Evolutionary conservation across 805 yeast genomes (phyloP), one percentile per base, ranked within the genome.

Genomic region (Pichia manshurica): DNA sequence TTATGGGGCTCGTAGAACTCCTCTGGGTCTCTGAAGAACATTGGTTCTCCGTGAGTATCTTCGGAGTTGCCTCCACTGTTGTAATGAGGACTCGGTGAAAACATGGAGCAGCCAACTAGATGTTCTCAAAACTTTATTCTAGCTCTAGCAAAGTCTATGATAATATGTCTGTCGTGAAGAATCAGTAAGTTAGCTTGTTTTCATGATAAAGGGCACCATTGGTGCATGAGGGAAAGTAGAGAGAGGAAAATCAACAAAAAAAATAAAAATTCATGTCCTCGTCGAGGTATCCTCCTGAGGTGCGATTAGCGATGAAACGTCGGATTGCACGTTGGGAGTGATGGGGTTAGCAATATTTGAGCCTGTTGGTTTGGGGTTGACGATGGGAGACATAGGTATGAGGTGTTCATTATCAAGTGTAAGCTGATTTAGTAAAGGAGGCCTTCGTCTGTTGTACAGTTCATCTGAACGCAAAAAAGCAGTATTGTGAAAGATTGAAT

Each of bases 361-460:
- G 12, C 21, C 15, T 15, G 42, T 23, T 25, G 35, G 21, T 7
- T 8, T 25, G 12, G 16, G 10, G 17, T 41, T 17, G 1, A 41
- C 22, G 12, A 42, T 42, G 6, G 45, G 45, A 19, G 45, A 42
- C 45, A 42, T 42, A 19, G 45, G 45, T 4, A 28, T 25, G 23
- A 42, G 35, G 19, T 42, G 32, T 28, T 42, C 20, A 33, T 34
- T 25, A 6, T 20, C 16, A 2, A 42, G 12, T n/a, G 20, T 8
- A 5, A 16, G 1, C 8, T 13, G 15, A n/a, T 41, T 10, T 5
- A 35, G 16, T 9, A 21, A 10, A 2, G 45, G 45, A 3, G 45
- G 45, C 21, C n/a, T 42, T n/a, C 45, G 15, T 20, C 25, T 42
- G 6, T 9, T 9, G 17, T 25, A 29, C 3, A 41, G 22, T 8